phyloP scores from a whole-genome alignment of 371 early-diverging fungal species.

The Apophysomyces sp. region DNA sequence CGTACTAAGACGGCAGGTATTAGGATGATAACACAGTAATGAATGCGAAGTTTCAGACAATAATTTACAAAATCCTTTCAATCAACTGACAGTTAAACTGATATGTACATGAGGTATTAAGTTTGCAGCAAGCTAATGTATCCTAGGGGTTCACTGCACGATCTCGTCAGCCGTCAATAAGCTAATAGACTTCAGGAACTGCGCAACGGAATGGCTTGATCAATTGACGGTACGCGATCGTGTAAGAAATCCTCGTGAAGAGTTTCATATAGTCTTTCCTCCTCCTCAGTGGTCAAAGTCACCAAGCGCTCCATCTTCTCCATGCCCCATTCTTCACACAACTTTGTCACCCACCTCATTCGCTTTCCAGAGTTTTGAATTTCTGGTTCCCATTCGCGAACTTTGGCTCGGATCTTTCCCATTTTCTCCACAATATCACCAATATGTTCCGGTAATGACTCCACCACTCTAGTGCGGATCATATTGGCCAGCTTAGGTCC shows the following conservation, averaged over 20 bases:
- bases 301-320: slow-evolving; percentile 29
- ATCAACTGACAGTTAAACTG: too few species aligned
- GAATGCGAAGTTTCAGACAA: too few species aligned
- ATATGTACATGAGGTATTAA: too few species aligned
- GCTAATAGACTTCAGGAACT: too few species aligned
- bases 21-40: too few species aligned
- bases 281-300: slow-evolving; percentile 12
- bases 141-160: too few species aligned
- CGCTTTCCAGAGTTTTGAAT: slow-evolving; percentile 65
- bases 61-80: too few species aligned
- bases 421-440: slow-evolving; percentile 74
- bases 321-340: slow-evolving; percentile 64
- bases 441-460: slow-evolving; percentile 63
- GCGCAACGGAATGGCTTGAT: slow-evolving; percentile 13
- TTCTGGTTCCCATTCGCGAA: slow-evolving; percentile 69
- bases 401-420: slow-evolving; percentile 64
- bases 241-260: slow-evolving; percentile 61
- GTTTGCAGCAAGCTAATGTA: too few species aligned
- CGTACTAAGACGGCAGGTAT: too few species aligned
- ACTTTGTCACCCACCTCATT: slow-evolving; percentile 79
- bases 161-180: too few species aligned
- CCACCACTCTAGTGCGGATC: slow-evolving; percentile 66
- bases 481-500: slow-evolving; percentile 86
- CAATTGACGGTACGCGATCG: slow-evolving; percentile 27
- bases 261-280: slow-evolving; percentile 35